These are phyloP conservation scores for Grosmannia penicillata DNA, from an alignment of 2,329 filamentous ascomycete genomes.

Conservation along the genomic window DNA sequence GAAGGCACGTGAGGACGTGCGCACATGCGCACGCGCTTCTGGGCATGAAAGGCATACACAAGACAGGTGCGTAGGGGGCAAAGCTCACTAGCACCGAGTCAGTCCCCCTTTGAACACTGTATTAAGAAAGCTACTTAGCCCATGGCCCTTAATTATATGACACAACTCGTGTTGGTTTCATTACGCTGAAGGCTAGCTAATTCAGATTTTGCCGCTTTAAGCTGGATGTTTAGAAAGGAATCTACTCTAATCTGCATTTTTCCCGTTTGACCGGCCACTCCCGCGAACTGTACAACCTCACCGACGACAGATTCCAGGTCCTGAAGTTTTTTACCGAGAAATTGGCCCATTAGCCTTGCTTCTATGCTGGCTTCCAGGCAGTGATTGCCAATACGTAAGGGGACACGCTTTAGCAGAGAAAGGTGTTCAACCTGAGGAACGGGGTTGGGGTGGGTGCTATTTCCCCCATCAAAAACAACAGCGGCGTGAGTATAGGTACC, in stretches of 20 bases:
- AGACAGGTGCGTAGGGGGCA: too few species aligned
- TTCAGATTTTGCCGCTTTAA: not conserved
- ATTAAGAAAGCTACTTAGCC: not conserved
- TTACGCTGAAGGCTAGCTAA: too few species aligned
- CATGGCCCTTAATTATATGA: not conserved
- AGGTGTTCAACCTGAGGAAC: not conserved
- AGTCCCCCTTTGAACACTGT: not conserved
- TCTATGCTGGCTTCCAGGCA: not conserved
- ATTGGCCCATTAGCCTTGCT: not conserved
- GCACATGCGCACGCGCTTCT: too few species aligned
- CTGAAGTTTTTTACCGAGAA: not conserved
- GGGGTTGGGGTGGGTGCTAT: too few species aligned
- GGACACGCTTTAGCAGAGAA: not conserved
- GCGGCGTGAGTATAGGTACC: not conserved
- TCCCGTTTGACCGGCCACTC: not conserved
- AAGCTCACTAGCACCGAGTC: too few species aligned
- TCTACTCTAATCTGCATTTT: not conserved
- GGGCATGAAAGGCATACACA: too few species aligned
- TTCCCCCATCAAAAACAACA: not conserved
- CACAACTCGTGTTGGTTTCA: not conserved
- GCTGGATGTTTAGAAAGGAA: not conserved
- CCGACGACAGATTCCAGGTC: not conserved
- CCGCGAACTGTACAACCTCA: not conserved
- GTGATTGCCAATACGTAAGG: not conserved
- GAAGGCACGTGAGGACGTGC: too few species aligned